phyloP scores from a whole-genome alignment of 495 filamentous ascomycete genomes.

The Daldinia decipiens region DNA sequence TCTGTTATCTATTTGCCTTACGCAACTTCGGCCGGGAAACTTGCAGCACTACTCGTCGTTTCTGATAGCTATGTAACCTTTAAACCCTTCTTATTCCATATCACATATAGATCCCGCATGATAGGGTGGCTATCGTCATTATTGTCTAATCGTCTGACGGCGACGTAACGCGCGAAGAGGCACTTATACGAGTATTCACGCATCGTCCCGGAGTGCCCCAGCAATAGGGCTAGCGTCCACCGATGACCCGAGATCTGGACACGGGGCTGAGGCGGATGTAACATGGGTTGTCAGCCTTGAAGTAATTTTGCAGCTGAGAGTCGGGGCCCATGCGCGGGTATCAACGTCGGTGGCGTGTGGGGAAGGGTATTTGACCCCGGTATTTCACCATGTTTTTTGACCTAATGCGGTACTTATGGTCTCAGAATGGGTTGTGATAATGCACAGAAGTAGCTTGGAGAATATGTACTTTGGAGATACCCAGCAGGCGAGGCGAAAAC shows the following conservation, averaged over 20 bases:
- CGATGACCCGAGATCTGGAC: not conserved
- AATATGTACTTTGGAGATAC: not conserved
- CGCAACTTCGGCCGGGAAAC: not conserved
- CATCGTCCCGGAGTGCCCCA: not conserved
- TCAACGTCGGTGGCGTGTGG: not conserved
- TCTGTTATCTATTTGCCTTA: not conserved
- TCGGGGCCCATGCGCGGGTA: not conserved
- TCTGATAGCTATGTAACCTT: constrained; percentile 11
- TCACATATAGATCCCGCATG: not conserved
- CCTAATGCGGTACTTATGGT: not conserved
- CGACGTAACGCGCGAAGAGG: not conserved
- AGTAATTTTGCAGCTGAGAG: not conserved
- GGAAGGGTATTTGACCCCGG: not conserved
- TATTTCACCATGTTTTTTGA: not conserved
- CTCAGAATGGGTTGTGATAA: not conserved
- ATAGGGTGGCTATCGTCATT: not conserved
- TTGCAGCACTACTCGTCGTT: not conserved
- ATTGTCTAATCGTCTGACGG: not conserved
- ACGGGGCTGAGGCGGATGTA: not conserved
- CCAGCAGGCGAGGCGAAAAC: not conserved
- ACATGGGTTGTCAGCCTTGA: constrained; percentile 1
- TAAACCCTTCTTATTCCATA: not conserved
- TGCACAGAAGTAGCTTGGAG: not conserved
- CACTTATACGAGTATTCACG: not conserved
- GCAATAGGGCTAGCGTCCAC: not conserved